Base-by-base conservation (phyloP, 306 rosid species). In the Cucurbita maxima region DNA sequence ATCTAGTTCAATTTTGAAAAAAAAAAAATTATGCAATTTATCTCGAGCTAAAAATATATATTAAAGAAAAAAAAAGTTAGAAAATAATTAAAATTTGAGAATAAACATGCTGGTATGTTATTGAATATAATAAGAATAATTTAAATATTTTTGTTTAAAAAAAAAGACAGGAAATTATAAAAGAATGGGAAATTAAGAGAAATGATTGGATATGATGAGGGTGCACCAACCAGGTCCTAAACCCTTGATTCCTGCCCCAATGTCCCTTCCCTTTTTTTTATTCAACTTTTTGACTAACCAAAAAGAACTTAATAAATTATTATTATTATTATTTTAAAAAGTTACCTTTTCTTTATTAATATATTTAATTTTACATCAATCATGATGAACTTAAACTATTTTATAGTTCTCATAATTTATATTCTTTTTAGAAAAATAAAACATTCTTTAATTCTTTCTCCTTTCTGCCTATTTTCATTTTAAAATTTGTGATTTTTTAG, bases 241-340 rank as follows among this genome's bases (percentile, higher is more conserved):
- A 8, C 77, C 80, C 77, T 72, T 45, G 25, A 76, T 76, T 54
- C 62, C 72, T 80, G 79, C 83, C 61, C 45, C 45, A 60, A 66
- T 72, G 61, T 58, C 71, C 38, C 74, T 62, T 71, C 61, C 77
- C 64, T 73, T 64, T 52, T 75, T 59, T 59, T n/a, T 53, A 75
- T 36, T 47, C 12, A 64, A 7, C 75, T 58, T 50, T 34, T 36
- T 60, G 45, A 60, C 67, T 60, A 60, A 36, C 10, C 6, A 14
- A 36, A 60, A 58, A 68, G 10, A 43, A 50, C 54, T 76, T 12
- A 43, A 48, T 30, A 20, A 67, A 37, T 71, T 74, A 19, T 47
- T 37, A 68, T 38, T 38, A 22, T 22, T 25, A 40, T 40, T 40
- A 5, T 72, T 58, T 18, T 52, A 30, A 75, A 71, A 75, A 63